Percentiles rank a stretch among this genome's conserved stretches.
phyloP scores from a whole-genome alignment of 83 land plant species.

The Larix sibirica region DNA sequence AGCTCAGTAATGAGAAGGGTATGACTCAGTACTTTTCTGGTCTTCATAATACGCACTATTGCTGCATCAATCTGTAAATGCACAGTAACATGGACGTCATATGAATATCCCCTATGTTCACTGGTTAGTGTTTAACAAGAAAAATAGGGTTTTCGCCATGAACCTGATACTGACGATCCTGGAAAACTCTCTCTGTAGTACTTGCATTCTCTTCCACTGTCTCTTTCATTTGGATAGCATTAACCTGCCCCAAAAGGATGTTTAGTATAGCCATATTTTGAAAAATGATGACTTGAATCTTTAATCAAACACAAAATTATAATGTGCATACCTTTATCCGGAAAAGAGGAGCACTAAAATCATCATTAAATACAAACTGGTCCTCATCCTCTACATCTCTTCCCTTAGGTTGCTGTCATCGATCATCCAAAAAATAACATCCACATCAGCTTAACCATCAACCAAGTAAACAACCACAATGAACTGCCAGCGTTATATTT shows the following conservation, averaged over 20 bases:
- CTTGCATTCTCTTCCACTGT: slow-evolving; percentile 98
- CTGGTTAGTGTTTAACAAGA: background rate
- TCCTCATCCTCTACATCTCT: slow-evolving; percentile 99
- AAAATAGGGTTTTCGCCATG: background rate
- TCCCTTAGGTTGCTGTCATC: slow-evolving; percentile 86
- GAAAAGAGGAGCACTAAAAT: slow-evolving; percentile 93
- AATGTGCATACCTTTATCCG: slow-evolving; percentile 78
- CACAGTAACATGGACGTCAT: background rate
- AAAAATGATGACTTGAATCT: background rate
- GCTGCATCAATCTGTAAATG: slow-evolving; percentile 96
- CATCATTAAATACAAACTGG: slow-evolving; percentile 88
- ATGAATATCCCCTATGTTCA: background rate
- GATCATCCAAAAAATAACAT: background rate
- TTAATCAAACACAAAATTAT: background rate
- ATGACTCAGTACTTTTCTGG: slow-evolving; percentile 97
- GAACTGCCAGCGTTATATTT: background rate
- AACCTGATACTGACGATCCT: slow-evolving; percentile 99
- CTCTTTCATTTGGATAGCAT: slow-evolving; percentile 99
- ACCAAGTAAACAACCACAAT: background rate
- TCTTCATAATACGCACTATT: slow-evolving; percentile 99
- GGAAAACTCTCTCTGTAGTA: slow-evolving; percentile 99
- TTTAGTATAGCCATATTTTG: background rate
- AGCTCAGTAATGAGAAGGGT: slow-evolving; percentile 97
- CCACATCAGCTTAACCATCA: background rate
- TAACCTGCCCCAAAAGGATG: slow-evolving; percentile 55